These are phyloP conservation scores for Rugonectria rugulosa DNA, from an alignment of 2,329 filamentous ascomycete genomes.

Conservation along the genomic window DNA sequence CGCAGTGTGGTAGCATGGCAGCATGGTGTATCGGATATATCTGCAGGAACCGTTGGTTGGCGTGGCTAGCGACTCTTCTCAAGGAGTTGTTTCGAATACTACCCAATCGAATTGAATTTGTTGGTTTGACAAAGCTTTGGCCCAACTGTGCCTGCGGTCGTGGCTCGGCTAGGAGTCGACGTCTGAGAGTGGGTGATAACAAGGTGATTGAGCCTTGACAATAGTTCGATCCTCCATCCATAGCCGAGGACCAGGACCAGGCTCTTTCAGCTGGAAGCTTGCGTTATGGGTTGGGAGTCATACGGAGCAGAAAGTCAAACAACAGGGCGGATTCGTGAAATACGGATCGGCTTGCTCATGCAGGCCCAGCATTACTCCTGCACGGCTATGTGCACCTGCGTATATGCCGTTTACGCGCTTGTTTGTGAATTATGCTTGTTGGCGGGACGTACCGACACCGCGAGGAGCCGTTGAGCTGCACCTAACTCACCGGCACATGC, in stretches of 20 bases:
- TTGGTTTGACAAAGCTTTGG: slow-evolving; percentile 3
- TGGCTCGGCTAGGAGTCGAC: slow-evolving; percentile 3
- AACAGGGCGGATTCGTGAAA: too few species aligned
- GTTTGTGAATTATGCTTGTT: not conserved
- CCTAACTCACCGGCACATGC: slow-evolving; percentile 30
- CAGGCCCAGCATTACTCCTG: not conserved
- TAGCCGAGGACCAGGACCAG: slow-evolving; percentile 1
- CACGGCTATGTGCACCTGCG: not conserved
- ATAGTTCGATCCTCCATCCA: slow-evolving; percentile 10
- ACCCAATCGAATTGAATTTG: not conserved
- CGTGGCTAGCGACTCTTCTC: not conserved
- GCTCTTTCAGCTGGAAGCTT: too few species aligned
- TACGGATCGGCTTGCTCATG: not conserved
- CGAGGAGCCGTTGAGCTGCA: slow-evolving; percentile 24
- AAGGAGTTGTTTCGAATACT: not conserved
- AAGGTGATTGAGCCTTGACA: slow-evolving; percentile 2
- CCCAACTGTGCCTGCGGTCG: not conserved
- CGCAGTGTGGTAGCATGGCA: slow-evolving; percentile 6
- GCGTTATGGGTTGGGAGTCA: too few species aligned
- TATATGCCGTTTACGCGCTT: not conserved
- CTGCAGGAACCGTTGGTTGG: slow-evolving; percentile 16
- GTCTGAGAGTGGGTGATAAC: not conserved
- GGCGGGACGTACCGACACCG: slow-evolving; percentile 11
- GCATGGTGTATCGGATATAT: slow-evolving; percentile 4
- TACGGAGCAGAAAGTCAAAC: not conserved